phyloP scores from a whole-genome alignment of 2,329 filamentous ascomycete genomes.

The Colletotrichum scovillei region DNA sequence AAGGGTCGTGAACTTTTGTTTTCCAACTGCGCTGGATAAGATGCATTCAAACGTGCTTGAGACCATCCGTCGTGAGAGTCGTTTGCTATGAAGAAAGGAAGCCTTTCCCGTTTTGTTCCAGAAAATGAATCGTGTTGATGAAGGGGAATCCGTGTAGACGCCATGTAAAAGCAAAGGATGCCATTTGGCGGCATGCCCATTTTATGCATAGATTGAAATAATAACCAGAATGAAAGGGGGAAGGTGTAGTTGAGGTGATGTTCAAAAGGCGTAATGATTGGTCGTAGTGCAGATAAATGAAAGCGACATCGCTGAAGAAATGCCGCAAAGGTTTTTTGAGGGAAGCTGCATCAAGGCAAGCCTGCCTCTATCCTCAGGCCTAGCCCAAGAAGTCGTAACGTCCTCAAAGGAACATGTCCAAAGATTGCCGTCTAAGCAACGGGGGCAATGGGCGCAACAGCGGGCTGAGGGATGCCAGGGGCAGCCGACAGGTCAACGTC shows the following conservation, averaged over 20 bases:
- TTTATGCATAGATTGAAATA: slow-evolving; percentile 32
- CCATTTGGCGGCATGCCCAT: slow-evolving; percentile 34
- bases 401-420: not conserved
- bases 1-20: slow-evolving; percentile 22
- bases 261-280: slow-evolving; percentile 14
- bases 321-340: not conserved
- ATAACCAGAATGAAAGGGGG: slow-evolving; percentile 27
- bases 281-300: slow-evolving; percentile 30
- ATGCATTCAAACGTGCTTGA: slow-evolving; percentile 34
- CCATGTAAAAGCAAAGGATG: slow-evolving; percentile 40
- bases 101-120: slow-evolving; percentile 40
- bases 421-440: slow-evolving; percentile 49
- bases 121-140: slow-evolving; percentile 42
- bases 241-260: slow-evolving; percentile 12
- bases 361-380: not conserved
- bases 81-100: slow-evolving; percentile 36
- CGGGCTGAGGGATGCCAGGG: slow-evolving; percentile 49
- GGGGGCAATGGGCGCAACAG: slow-evolving; percentile 51
- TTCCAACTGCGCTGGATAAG: slow-evolving; percentile 24
- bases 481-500: slow-evolving; percentile 58
- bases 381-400: slow-evolving; percentile 9
- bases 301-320: slow-evolving; percentile 2
- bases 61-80: slow-evolving; percentile 36
- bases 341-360: not conserved
- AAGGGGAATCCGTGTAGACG: slow-evolving; percentile 43